Evolutionary conservation across 257 asterid species (phyloP).

Genomic region (Striga asiatica): DNA sequence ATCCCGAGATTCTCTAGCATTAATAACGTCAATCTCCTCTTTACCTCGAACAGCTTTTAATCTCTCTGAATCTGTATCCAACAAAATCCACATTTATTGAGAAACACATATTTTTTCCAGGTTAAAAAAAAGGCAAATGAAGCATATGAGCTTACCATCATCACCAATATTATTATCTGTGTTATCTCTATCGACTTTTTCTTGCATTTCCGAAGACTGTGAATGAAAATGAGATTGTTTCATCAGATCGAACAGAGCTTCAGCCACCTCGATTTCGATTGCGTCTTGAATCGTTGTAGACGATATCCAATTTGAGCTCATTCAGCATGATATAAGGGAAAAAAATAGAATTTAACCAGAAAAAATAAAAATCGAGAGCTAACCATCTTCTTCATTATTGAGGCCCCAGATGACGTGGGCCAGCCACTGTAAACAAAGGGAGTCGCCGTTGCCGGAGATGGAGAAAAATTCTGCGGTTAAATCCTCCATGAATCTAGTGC

Average conservation of each 20-base stretch:
- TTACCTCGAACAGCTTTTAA: too few species aligned
- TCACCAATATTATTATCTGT: slow-evolving; percentile 4
- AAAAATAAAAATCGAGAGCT: too few species aligned
- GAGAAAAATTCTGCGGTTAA: slow-evolving; percentile 25
- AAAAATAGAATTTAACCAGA: too few species aligned
- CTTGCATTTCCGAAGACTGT: slow-evolving; percentile 19
- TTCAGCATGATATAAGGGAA: too few species aligned
- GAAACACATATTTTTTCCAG: slow-evolving; percentile 3
- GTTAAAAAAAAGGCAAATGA: neutral
- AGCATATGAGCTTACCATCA: slow-evolving; percentile 22
- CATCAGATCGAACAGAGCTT: slow-evolving; percentile 66
- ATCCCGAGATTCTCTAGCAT: too few species aligned
- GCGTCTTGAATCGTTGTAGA: slow-evolving; percentile 33
- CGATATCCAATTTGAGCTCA: slow-evolving; percentile 17
- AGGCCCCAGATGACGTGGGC: too few species aligned
- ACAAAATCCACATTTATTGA: slow-evolving; percentile 30
- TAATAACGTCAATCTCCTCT: slow-evolving; percentile 24
- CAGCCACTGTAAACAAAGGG: too few species aligned
- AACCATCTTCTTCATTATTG: too few species aligned
- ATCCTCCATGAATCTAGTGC: slow-evolving; percentile 24
- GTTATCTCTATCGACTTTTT: slow-evolving; percentile 20
- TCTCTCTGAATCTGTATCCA: slow-evolving; percentile 32
- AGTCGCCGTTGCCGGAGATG: slow-evolving; percentile 18
- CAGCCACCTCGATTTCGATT: slow-evolving; percentile 62
- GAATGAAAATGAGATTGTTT: slow-evolving; percentile 37